Evolutionary conservation across 495 filamentous ascomycete genomes (phyloP).

Genomic region (Xylaria cubensis): DNA sequence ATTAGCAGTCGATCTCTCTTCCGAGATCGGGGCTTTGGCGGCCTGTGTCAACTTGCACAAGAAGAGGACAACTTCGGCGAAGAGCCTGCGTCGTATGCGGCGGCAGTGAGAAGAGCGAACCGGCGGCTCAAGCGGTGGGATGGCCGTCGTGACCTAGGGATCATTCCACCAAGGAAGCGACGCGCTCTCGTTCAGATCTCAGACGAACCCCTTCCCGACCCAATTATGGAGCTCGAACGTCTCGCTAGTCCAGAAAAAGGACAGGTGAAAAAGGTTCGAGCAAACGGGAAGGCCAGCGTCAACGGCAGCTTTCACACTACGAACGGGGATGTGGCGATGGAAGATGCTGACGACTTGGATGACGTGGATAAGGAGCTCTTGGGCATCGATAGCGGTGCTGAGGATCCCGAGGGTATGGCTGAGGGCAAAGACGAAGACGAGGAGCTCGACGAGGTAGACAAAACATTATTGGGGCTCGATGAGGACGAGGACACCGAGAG

Average conservation of each 20-base stretch:
- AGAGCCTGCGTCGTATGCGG: slow-evolving; percentile 72
- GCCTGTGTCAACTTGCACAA: slow-evolving; percentile 68
- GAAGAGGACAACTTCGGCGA: slow-evolving; percentile 82
- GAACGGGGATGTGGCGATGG: slow-evolving; percentile 49
- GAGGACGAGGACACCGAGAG: slow-evolving; percentile 46
- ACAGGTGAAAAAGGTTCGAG: slow-evolving; percentile 36
- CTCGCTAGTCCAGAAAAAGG: slow-evolving; percentile 27
- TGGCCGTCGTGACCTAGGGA: slow-evolving; percentile 50
- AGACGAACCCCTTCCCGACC: slow-evolving; percentile 36
- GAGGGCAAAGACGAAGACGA: slow-evolving; percentile 51
- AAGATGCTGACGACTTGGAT: slow-evolving; percentile 58
- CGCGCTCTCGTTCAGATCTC: slow-evolving; percentile 29
- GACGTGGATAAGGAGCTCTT: slow-evolving; percentile 59
- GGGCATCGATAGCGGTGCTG: slow-evolving; percentile 50
- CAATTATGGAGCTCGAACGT: slow-evolving; percentile 29
- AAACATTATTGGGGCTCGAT: slow-evolving; percentile 55
- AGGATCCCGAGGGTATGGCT: slow-evolving; percentile 41
- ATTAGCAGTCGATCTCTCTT: slow-evolving; percentile 41
- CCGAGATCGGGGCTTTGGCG: slow-evolving; percentile 67
- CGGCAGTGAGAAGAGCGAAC: slow-evolving; percentile 70
- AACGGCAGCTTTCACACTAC: slow-evolving; percentile 37
- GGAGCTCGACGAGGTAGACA: slow-evolving; percentile 61
- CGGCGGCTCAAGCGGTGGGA: slow-evolving; percentile 78
- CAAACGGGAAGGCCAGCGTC: slow-evolving; percentile 28
- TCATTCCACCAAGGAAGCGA: slow-evolving; percentile 52